Evolutionary conservation across 768 basidiomycete species (phyloP), one percentile per base, ranked within the genome.

Genomic region (Pleurotus citrinopileatus): DNA sequence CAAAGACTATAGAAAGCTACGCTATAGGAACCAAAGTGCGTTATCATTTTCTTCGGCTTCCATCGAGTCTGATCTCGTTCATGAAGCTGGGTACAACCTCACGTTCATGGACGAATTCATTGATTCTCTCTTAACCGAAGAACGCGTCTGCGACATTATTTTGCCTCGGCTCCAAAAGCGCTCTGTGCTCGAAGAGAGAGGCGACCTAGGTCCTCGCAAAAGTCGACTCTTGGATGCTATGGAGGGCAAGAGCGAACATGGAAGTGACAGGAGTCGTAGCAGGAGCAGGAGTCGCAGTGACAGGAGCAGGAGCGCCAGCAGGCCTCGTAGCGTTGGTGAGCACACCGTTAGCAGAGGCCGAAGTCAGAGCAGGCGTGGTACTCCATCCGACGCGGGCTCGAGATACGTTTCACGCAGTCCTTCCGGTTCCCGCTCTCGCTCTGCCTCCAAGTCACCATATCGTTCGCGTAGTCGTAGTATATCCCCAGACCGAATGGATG

Each of bases 131-230:
- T 72, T 98, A 27, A 83, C 79, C 3, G 88, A 96, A 65, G 97
- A 98, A 57, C 81, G 94, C 55, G 95, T 94, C 4, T 98, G 96
- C 69, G 97, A 98, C 71, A 91, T 93, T 62, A 98, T 98, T 62
- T 73, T 99, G 42, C 97, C 97, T 13, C 86, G 97, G 45, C 70
- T 98, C 57, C 82, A 84, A 7, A 94, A 90, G 72, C 82, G 97
- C 19, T 80, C 84, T 50, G 84, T 91, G 2, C 73, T 98, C 22
- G 97, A 98, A 73, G 96, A 99, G 65, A 91, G 85, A 17, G 89
- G 91, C 38, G 94, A 98, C 6, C 78, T 99, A 20, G 86, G 86
- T 0, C 89, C 91, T 3, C 76, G 96, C 13, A 84, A 89, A 67
- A 94, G 91, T 67, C 82, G 88, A 42, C 71, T 99, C n/a, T 75